Percentiles rank a stretch among this genome's conserved stretches.
Conservation (phyloP, 1,284 basidiomycete genomes). For the Ustilago trichophora region DNA sequence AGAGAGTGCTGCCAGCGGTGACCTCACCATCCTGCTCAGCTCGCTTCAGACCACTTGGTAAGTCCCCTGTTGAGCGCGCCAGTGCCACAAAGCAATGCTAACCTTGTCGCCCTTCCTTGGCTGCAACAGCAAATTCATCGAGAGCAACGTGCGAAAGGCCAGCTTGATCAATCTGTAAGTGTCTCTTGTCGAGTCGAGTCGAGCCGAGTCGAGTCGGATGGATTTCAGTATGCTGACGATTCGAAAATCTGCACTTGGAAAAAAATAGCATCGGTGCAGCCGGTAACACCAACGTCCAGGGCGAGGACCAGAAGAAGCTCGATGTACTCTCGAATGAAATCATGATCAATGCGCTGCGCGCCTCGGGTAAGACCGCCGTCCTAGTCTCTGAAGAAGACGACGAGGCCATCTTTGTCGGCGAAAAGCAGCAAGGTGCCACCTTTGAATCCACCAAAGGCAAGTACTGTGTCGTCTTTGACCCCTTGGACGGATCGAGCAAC, state of each 20-base stretch:
- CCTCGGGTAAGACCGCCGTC: conserved; percentile 93
- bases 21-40: conserved; percentile 90
- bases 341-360: conserved; percentile 91
- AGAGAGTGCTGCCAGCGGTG: conserved; percentile 71
- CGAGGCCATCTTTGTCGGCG: conserved; percentile 84
- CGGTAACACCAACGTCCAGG: conserved; percentile 94
- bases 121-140: conserved; percentile 87
- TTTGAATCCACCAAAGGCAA: conserved; percentile 59
- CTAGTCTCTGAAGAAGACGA: conserved; percentile 97
- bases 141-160: conserved; percentile 95
- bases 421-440: conserved; percentile 67
- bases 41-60: conserved; percentile 83
- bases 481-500: conserved; percentile 96
- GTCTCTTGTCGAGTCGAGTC: neutral
- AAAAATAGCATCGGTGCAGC: conserved; percentile 83
- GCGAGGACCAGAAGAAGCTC: conserved; percentile 99
- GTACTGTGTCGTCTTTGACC: conserved; percentile 97
- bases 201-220: no score
- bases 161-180: conserved; percentile 94
- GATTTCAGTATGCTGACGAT: no score
- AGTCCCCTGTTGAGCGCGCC: no score
- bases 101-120: neutral
- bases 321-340: conserved; percentile 98
- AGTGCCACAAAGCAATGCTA: no score
- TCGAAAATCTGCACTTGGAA: neutral